Conservation (phyloP, 176 grass and related monocot genomes). For the Carex pumila region DNA sequence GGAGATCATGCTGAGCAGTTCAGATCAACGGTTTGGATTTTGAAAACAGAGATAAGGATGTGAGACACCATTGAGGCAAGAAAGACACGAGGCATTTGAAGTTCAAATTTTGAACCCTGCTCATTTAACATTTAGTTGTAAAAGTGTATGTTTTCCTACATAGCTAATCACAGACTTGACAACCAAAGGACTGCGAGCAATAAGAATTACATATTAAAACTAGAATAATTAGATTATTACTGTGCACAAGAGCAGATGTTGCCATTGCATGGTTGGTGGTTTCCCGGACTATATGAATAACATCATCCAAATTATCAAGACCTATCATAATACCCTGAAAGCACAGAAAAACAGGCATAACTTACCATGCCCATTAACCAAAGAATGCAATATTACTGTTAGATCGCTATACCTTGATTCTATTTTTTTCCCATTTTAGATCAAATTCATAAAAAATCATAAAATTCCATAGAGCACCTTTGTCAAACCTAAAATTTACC, state of each 20-base stretch:
- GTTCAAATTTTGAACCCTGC: too few relatives aligned
- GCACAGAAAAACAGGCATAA: conserved; percentile 21
- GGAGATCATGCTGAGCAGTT: too few relatives aligned
- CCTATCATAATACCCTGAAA: conserved; percentile 87
- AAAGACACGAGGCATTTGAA: too few relatives aligned
- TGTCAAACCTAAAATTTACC: conserved; percentile 40
- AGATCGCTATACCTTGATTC: background rate
- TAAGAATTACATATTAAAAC: background rate
- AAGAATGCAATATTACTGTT: background rate
- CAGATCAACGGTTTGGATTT: too few relatives aligned
- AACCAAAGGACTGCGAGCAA: background rate
- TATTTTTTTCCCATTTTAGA: background rate
- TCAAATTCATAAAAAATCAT: background rate
- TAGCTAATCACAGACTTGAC: background rate
- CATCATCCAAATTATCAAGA: conserved; percentile 91
- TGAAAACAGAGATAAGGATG: too few relatives aligned
- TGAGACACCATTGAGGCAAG: too few relatives aligned
- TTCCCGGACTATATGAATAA: conserved; percentile 77
- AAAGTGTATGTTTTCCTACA: background rate
- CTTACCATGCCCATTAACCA: too few relatives aligned
- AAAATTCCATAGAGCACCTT: background rate
- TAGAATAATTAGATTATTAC: conserved; percentile 28
- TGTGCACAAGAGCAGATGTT: conserved; percentile 57
- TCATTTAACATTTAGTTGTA: background rate
- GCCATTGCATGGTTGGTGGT: conserved; percentile 55